Evolutionary conservation across 2,329 filamentous ascomycete species (phyloP).

Genomic region (Stromatinia cepivora): DNA sequence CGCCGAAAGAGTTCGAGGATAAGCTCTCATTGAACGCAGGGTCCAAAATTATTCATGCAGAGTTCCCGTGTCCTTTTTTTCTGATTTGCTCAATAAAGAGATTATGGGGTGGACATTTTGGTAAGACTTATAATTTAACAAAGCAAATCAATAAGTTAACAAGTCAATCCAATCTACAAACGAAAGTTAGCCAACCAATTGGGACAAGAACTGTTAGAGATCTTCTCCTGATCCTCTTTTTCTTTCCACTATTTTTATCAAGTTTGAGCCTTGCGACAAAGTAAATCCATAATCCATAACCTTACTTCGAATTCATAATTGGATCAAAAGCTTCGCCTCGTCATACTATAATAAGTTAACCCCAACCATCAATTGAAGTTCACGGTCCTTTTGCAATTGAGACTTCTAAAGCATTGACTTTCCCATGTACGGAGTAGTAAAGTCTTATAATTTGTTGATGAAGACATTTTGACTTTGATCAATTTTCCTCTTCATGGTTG

Average conservation of each 20-base stretch:
- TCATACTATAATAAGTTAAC: slow-evolving; percentile 7
- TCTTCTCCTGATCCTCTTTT: slow-evolving; percentile 20
- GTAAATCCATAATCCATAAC: slow-evolving; percentile 4
- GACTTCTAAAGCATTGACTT: slow-evolving; percentile 8
- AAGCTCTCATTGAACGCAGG: slow-evolving; percentile 27
- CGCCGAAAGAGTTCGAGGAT: slow-evolving; percentile 29
- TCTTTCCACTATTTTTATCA: background rate
- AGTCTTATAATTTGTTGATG: background rate
- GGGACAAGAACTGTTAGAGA: slow-evolving; percentile 22
- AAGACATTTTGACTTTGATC: background rate
- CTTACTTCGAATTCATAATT: background rate
- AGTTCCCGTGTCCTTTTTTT: slow-evolving; percentile 4
- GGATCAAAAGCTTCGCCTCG: background rate
- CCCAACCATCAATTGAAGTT: background rate
- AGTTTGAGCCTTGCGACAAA: slow-evolving; percentile 18
- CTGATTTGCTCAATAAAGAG: background rate
- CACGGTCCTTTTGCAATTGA: slow-evolving; percentile 2
- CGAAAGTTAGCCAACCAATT: slow-evolving; percentile 38
- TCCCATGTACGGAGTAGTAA: background rate
- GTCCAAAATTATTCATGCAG: slow-evolving; percentile 26
- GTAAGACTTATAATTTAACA: background rate
- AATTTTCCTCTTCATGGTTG: background rate
- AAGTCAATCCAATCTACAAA: slow-evolving; percentile 34
- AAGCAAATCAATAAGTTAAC: background rate
- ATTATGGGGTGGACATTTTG: too few relatives aligned